These are phyloP conservation scores for Chaetomiaceae sp. DNA, from an alignment of 2,329 filamentous ascomycete genomes.

Conservation along the genomic window DNA sequence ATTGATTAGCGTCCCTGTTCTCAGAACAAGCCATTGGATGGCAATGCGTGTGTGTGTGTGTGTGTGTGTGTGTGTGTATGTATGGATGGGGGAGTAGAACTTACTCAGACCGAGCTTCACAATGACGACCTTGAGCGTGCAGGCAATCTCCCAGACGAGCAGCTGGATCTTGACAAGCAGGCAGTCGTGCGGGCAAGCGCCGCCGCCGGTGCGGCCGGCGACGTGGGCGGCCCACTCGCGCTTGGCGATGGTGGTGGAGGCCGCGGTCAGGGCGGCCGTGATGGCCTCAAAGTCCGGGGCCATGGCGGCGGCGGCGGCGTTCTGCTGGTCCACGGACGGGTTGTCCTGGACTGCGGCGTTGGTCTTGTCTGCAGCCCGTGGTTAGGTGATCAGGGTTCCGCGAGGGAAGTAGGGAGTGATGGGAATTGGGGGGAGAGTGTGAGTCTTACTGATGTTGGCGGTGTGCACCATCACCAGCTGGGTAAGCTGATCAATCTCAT, in stretches of 20 bases:
- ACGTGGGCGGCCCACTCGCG: slow-evolving; percentile 11
- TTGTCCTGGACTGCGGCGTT: slow-evolving; percentile 21
- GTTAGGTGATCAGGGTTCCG: too few species aligned
- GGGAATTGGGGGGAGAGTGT: background rate
- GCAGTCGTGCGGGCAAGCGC: slow-evolving; percentile 19
- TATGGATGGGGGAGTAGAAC: background rate
- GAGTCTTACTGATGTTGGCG: slow-evolving; percentile 30
- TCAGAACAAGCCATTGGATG: too few species aligned
- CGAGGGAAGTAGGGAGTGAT: too few species aligned
- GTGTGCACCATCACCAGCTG: slow-evolving; percentile 26
- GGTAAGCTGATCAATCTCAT: slow-evolving; percentile 25
- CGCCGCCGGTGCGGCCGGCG: background rate
- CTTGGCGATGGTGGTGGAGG: slow-evolving; percentile 26
- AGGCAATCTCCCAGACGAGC: slow-evolving; percentile 27
- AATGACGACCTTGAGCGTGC: slow-evolving; percentile 28
- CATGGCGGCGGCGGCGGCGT: slow-evolving; percentile 22
- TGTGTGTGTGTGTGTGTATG: too few species aligned
- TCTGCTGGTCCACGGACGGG: slow-evolving; percentile 23
- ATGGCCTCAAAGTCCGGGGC: slow-evolving; percentile 27
- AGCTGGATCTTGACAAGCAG: slow-evolving; percentile 24
- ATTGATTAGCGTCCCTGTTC: too few species aligned
- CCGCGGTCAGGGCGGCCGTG: slow-evolving; percentile 24
- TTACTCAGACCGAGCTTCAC: slow-evolving; percentile 30
- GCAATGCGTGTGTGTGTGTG: too few species aligned
- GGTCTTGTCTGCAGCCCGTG: slow-evolving; percentile 25